phyloP scores from a whole-genome alignment of 1,284 basidiomycete genomes.

The Ceratobasidium sp. region DNA sequence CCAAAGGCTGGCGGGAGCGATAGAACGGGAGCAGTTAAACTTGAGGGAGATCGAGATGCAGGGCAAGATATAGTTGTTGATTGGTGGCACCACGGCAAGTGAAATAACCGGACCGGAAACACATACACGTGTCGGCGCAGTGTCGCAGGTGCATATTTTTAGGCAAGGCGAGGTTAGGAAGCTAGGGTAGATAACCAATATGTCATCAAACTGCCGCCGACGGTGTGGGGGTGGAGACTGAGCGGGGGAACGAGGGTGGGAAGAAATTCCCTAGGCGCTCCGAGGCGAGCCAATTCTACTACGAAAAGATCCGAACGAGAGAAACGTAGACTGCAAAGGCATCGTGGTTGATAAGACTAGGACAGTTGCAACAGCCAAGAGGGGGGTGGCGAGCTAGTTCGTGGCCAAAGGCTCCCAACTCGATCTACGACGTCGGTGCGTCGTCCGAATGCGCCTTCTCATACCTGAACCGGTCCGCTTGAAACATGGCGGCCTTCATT shows the following conservation, averaged over 20 bases:
- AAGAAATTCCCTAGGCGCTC: no score
- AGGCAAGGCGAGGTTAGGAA: not conserved
- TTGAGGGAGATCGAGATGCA: not conserved
- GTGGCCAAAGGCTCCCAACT: no score
- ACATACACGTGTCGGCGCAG: not conserved
- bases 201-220: not conserved
- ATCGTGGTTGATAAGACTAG: not conserved
- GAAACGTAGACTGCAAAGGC: not conserved
- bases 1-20: not conserved
- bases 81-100: not conserved
- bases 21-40: not conserved
- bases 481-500: not conserved
- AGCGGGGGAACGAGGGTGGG: no score
- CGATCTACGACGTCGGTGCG: no score
- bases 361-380: not conserved
- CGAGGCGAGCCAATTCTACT: no score
- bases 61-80: not conserved
- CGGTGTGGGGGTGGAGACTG: not conserved
- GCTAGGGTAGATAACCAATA: not conserved
- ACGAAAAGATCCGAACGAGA: no score
- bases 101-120: not conserved
- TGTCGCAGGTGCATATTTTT: not conserved
- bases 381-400: not conserved
- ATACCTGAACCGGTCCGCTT: not conserved
- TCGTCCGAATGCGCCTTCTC: no score